Percentiles rank a stretch among this genome's conserved stretches.
phyloP scores from a whole-genome alignment of 306 rosid genomes.

The Phaseolus lunatus region DNA sequence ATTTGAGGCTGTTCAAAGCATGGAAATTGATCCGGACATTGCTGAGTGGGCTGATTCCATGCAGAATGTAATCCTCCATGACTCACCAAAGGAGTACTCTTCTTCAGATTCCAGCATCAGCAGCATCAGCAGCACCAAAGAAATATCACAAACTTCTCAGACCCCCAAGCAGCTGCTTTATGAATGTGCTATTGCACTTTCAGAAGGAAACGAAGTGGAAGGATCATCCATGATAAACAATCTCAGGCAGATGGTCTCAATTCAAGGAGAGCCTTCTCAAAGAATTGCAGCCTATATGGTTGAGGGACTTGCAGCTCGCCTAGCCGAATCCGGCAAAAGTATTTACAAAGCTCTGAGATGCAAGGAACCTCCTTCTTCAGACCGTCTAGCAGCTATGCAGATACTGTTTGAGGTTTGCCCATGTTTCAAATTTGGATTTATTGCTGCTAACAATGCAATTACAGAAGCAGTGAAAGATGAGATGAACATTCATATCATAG shows the following conservation, averaged over 20 bases:
- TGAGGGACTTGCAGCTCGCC: constrained; percentile 95
- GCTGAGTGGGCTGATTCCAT: constrained; percentile 70
- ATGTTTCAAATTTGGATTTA: constrained; percentile 89
- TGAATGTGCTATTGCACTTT: constrained; percentile 77
- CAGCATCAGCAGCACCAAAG: constrained; percentile 69
- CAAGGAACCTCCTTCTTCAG: constrained; percentile 95
- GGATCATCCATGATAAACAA: constrained; percentile 71
- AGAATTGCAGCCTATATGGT: constrained; percentile 99
- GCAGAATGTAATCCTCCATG: constrained; percentile 58
- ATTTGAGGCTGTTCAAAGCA: constrained; percentile 56
- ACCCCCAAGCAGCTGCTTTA: constrained; percentile 73
- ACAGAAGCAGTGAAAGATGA: constrained; percentile 79
- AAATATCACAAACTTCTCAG: constrained; percentile 52
- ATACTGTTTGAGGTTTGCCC: constrained; percentile 95
- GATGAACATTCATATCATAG: constrained; percentile 75
- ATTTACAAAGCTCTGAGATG: constrained; percentile 84
- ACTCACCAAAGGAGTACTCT: constrained; percentile 79
- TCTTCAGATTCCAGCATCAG: constrained; percentile 77
- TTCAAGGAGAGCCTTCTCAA: constrained; percentile 95
- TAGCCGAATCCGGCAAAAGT: constrained; percentile 75
- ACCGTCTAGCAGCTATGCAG: constrained; percentile 97
- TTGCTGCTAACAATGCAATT: constrained; percentile 90
- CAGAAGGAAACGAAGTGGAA: constrained; percentile 71
- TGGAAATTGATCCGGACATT: constrained; percentile 75
- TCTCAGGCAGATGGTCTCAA: constrained; percentile 81